Conservation (phyloP, 306 rosid genomes). For the Aeschynomene evenia region DNA sequence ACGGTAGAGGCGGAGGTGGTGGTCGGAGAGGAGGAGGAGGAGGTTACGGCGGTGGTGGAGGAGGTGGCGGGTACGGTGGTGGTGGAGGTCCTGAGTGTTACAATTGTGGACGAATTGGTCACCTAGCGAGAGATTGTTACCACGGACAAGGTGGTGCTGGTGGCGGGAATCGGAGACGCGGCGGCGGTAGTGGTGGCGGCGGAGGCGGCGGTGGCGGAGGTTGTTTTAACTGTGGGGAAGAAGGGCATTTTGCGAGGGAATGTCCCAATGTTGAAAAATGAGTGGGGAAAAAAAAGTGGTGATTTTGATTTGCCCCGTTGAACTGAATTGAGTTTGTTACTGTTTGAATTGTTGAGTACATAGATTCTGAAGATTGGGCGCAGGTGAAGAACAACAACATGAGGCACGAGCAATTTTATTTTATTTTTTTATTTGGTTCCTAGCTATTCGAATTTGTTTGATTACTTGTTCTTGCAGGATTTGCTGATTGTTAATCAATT, state of each 20-base stretch:
- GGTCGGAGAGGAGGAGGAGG: conserved; percentile 29
- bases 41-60: conserved; percentile 22
- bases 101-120: conserved; percentile 69
- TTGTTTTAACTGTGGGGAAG: conserved; percentile 73
- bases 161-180: conserved; percentile 26
- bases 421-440: not conserved
- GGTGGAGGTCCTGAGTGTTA: conserved; percentile 57
- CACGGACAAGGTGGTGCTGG: conserved; percentile 37
- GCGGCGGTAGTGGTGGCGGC: conserved; percentile 16
- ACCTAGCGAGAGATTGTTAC: conserved; percentile 62
- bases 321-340: conserved; percentile 17
- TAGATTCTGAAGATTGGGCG: conserved; percentile 20
- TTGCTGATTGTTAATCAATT: conserved; percentile 27
- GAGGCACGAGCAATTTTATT: not conserved
- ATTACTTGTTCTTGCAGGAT: conserved; percentile 28
- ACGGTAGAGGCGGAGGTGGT: conserved; percentile 25
- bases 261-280: conserved; percentile 49
- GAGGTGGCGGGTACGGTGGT: conserved; percentile 26
- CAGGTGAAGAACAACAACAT: not conserved
- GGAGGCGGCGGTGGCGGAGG: conserved; percentile 36
- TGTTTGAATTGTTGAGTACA: conserved; percentile 11
- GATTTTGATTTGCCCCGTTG: not conserved
- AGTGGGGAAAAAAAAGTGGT: conserved; percentile 2
- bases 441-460: conserved; percentile 28
- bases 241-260: conserved; percentile 85